Evolutionary conservation across 176 grass and related monocot species (phyloP).

Genomic region (Musa itinerans): DNA sequence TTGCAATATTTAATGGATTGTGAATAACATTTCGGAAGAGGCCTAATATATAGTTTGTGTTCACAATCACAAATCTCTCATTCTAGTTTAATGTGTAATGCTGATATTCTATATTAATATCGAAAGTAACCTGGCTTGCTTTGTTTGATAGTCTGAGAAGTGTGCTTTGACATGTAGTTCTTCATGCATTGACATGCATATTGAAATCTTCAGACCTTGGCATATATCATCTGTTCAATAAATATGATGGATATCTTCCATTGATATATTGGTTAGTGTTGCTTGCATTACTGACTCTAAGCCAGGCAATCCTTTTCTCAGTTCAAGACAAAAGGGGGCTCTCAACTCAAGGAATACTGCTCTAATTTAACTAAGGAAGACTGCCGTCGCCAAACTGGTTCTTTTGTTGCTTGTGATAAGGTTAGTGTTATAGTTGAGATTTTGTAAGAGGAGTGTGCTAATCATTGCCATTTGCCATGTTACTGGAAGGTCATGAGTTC

Average conservation of each 20-base stretch:
- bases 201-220: background rate
- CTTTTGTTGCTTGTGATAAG: slow-evolving; percentile 86
- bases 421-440: slow-evolving; percentile 28
- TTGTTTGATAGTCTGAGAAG: background rate
- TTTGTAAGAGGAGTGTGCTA: slow-evolving; percentile 3
- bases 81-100: background rate
- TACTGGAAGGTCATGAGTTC: background rate
- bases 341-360: slow-evolving; percentile 95
- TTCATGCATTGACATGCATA: background rate
- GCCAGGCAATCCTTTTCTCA: slow-evolving; percentile 21
- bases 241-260: background rate
- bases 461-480: background rate
- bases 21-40: background rate
- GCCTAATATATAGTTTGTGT: background rate
- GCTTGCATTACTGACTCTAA: slow-evolving; percentile 2
- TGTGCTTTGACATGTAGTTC: background rate
- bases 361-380: slow-evolving; percentile 97
- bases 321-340: slow-evolving; percentile 97
- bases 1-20: background rate
- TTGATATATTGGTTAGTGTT: background rate
- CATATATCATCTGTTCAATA: background rate
- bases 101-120: no score
- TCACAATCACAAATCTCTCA: background rate
- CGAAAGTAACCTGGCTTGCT: background rate
- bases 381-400: slow-evolving; percentile 74